Conservation (phyloP, 164 flowering plant species). For the Kingdonia uniflora region DNA sequence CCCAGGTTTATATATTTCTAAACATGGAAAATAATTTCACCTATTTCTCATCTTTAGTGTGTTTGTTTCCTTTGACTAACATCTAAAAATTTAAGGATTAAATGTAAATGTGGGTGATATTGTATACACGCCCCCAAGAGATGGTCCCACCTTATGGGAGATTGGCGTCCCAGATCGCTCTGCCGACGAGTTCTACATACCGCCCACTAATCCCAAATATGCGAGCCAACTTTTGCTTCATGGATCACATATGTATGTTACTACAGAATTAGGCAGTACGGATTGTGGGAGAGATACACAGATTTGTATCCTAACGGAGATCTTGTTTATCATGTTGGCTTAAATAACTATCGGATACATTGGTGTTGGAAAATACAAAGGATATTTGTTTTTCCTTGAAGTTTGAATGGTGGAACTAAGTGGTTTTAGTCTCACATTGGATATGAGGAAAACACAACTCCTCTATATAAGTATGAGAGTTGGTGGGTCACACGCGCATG, state of each 20-base stretch:
- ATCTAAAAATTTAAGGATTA: constrained; percentile 30
- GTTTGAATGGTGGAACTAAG: too few species aligned
- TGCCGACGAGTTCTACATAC: constrained; percentile 68
- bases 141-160: constrained; percentile 89
- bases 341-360: constrained; percentile 47
- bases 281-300: constrained; percentile 75
- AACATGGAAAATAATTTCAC: too few species aligned
- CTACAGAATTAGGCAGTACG: constrained; percentile 72
- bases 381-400: too few species aligned
- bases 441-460: too few species aligned
- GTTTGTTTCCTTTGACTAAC: too few species aligned
- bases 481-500: too few species aligned
- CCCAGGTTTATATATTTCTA: constrained; percentile 29
- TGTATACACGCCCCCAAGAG: constrained; percentile 61
- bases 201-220: constrained; percentile 60
- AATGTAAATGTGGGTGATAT: constrained; percentile 42
- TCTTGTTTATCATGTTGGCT: constrained; percentile 47
- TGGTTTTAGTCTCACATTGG: too few species aligned
- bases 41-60: too few species aligned
- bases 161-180: constrained; percentile 85
- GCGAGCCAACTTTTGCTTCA: constrained; percentile 50
- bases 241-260: constrained; percentile 36
- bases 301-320: constrained; percentile 64
- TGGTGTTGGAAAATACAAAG: too few species aligned
- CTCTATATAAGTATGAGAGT: too few species aligned